These are phyloP conservation scores for Linum usitatissimum DNA, from an alignment of 345 rosid genomes.

Conservation along the genomic window DNA sequence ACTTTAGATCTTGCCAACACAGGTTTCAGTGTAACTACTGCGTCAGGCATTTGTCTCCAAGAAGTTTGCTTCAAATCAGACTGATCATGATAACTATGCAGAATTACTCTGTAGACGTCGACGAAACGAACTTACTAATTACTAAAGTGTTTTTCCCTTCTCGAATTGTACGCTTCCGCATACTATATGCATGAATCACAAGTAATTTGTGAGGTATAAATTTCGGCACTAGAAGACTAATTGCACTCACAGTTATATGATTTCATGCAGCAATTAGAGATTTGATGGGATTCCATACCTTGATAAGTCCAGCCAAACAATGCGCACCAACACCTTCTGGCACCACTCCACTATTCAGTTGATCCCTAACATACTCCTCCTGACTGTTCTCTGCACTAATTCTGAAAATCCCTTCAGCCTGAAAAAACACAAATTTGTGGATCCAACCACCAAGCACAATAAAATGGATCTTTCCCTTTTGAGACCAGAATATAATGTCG, in stretches of 20 bases:
- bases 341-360: constrained; percentile 22
- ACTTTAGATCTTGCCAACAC: too few species aligned
- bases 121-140: too few species aligned
- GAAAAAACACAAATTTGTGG: neutral
- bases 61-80: too few species aligned
- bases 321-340: constrained; percentile 24
- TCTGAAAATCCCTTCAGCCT: constrained; percentile 31
- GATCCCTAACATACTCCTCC: constrained; percentile 28
- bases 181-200: neutral
- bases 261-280: neutral
- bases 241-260: too few species aligned
- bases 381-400: constrained; percentile 26
- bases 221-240: too few species aligned
- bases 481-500: neutral
- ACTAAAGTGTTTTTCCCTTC: neutral
- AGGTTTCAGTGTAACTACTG: too few species aligned
- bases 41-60: too few species aligned
- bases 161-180: neutral
- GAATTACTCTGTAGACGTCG: too few species aligned
- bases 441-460: too few species aligned
- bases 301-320: constrained; percentile 29
- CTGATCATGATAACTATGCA: too few species aligned
- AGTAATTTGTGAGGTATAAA: too few species aligned
- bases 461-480: too few species aligned
- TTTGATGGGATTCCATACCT: constrained; percentile 11